Base-by-base conservation (phyloP, 176 grass and related monocot genomes). In the Phragmites australis region DNA sequence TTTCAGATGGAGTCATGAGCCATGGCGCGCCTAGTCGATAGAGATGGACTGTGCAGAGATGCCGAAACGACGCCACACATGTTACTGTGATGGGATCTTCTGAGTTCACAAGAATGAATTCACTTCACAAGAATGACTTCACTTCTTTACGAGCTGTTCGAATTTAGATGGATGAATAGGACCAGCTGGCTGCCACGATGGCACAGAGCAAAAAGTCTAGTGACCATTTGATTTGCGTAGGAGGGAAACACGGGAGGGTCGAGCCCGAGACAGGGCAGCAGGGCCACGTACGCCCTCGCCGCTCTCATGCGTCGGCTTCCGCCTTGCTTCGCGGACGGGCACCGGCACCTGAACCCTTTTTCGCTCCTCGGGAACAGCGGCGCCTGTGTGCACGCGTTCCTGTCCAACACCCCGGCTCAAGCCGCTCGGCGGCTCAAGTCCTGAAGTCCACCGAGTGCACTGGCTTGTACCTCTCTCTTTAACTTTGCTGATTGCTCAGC, bases 171-270 rank as follows among this genome's bases (percentile, higher is more conserved):
- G n/a, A n/a, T n/a, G n/a, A n/a, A n/a, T n/a, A n/a, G n/a, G n/a
- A n/a, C n/a, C 59, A 63, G 60, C 60, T 63, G 58, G 75, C 19
- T 14, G 30, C 43, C 43, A 49, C 58, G 18, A 49, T 6, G 42
- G 46, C 43, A 22, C 3, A 59, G 29, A 6, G 14, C 14, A 40
- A 16, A 22, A 64, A 39, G n/a, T 29, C 1, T 17, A 21, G 61
- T 47, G 13, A 25, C 13, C 59, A 17, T 63, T 50, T 10, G 27
- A 19, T 16, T 18, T 41, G n/a, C 31, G 43, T 40, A n/a, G 44
- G 80, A 82, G 80, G 68, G 80, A 73, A 82, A 82, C 80, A 82
- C 68, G 68, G 80, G 30, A 26, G 57, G 27, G 21, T 18, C 8
- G 14, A 82, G 31, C 56, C 31, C 54, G 23, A 51, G 43, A 62